A percentile compares a stretch with the other conserved stretches of the same genome.
These are phyloP conservation scores for Hibiscus syriacus DNA, from an alignment of 345 rosid genomes.

Conservation along the genomic window DNA sequence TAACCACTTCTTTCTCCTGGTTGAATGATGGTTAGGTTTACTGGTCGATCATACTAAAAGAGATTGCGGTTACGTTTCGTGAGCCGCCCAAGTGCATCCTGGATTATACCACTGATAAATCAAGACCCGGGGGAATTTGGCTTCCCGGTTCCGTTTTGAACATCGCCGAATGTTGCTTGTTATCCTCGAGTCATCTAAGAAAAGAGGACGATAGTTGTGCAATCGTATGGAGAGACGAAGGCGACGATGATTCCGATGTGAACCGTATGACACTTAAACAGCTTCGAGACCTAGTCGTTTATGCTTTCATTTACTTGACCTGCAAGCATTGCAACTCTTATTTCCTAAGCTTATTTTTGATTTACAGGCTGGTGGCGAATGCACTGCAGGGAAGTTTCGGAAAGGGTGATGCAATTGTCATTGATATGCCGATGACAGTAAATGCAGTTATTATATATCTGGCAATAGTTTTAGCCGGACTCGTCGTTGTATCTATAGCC, in stretches of 20 bases:
- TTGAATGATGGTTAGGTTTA: conserved; percentile 36
- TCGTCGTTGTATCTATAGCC: conserved; percentile 82
- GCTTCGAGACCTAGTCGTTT: conserved; percentile 75
- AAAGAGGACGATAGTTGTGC: conserved; percentile 57
- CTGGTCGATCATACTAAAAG: conserved; percentile 58
- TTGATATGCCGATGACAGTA: conserved; percentile 96
- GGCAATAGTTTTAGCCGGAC: conserved; percentile 74
- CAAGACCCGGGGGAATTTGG: conserved; percentile 60
- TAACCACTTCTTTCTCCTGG: neutral
- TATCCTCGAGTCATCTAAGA: conserved; percentile 40
- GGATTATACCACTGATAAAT: conserved; percentile 42
- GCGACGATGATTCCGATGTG: conserved; percentile 39
- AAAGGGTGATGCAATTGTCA: conserved; percentile 81
- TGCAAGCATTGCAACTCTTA: neutral
- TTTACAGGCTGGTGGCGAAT: conserved; percentile 69
- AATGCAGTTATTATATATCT: conserved; percentile 73
- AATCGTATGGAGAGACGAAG: conserved; percentile 75
- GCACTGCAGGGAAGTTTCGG: conserved; percentile 47
- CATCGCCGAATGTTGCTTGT: conserved; percentile 74
- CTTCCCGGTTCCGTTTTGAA: conserved; percentile 69
- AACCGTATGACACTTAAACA: conserved; percentile 51
- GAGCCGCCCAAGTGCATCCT: conserved; percentile 60
- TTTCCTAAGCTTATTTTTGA: neutral
- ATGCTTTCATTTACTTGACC: conserved; percentile 20
- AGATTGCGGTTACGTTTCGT: conserved; percentile 53